These are phyloP conservation scores for Erucastrum elatum DNA, from an alignment of 345 rosid genomes.

Conservation along the genomic window DNA sequence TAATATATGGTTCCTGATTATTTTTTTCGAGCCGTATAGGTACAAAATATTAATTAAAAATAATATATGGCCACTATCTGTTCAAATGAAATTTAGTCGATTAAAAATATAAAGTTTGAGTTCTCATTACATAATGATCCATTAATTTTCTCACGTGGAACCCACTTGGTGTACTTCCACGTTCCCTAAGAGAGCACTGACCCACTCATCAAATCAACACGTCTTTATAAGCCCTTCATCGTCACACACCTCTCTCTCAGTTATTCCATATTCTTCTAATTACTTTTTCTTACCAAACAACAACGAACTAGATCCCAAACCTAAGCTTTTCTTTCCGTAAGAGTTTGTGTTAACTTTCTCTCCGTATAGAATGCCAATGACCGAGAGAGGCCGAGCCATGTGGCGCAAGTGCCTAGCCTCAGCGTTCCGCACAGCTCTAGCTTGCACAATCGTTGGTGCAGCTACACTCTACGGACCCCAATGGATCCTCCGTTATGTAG, in stretches of 20 bases:
- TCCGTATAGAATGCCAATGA: conserved; percentile 37
- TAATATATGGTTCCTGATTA: neutral
- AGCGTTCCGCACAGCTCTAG: conserved; percentile 70
- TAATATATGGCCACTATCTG: conserved; percentile 31
- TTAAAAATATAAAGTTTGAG: conserved; percentile 12
- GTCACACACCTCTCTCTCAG: conserved; percentile 37
- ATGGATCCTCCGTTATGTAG: conserved; percentile 44
- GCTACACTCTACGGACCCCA: conserved; percentile 69
- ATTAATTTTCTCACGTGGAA: conserved; percentile 34
- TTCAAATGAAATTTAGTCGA: neutral
- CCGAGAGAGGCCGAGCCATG: conserved; percentile 48
- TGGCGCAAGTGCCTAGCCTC: conserved; percentile 72
- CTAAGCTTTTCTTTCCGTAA: conserved; percentile 6
- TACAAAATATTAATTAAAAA: neutral
- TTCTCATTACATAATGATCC: conserved; percentile 32
- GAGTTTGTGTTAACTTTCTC: neutral
- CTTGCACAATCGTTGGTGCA: conserved; percentile 70
- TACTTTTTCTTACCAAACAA: conserved; percentile 31
- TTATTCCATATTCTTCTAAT: conserved; percentile 37
- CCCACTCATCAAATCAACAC: conserved; percentile 34
- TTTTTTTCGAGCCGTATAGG: conserved; percentile 9
- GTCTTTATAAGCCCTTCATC: conserved; percentile 39
- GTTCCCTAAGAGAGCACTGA: conserved; percentile 36
- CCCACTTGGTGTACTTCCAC: conserved; percentile 48
- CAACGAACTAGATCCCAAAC: conserved; percentile 40